phyloP scores from a whole-genome alignment of 2,329 filamentous ascomycete species.

The Lachnellula willkommii region DNA sequence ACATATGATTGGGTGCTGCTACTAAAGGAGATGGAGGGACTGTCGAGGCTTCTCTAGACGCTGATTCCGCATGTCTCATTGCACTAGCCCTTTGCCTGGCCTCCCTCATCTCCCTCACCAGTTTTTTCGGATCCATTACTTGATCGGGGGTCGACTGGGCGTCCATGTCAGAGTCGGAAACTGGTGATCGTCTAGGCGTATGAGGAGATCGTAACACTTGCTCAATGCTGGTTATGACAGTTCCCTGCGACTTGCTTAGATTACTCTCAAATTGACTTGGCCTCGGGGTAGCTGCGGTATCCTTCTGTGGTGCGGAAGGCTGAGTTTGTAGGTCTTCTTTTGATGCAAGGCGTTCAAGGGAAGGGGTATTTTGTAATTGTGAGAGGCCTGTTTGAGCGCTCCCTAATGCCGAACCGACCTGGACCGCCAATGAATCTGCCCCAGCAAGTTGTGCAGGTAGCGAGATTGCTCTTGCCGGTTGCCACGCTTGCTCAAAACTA shows the following conservation, averaged over 20 bases:
- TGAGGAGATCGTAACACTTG: not conserved
- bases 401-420: not conserved
- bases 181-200: not conserved
- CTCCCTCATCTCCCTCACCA: slow-evolving; percentile 5
- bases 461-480: slow-evolving; percentile 12
- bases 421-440: not conserved
- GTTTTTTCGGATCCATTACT: not conserved
- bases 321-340: not conserved
- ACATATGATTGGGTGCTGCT: slow-evolving; percentile 1
- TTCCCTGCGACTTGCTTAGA: not conserved
- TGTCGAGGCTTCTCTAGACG: slow-evolving; percentile 10
- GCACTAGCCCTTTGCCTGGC: slow-evolving; percentile 2
- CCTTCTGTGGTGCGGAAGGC: not conserved
- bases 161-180: slow-evolving; percentile 3
- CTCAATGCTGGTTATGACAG: slow-evolving; percentile 12
- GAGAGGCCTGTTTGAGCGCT: not conserved
- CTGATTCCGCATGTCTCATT: slow-evolving; percentile 7
- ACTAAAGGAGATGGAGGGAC: slow-evolving; percentile 10
- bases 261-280: not conserved
- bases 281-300: not conserved
- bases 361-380: not conserved
- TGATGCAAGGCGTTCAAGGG: not conserved
- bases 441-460: not conserved
- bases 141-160: not conserved
- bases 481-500: slow-evolving; percentile 11